A percentile compares a stretch with the other conserved stretches of the same genome.
Conservation (phyloP, 1,284 basidiomycete genomes). For the Pisolithus thermaeus region DNA sequence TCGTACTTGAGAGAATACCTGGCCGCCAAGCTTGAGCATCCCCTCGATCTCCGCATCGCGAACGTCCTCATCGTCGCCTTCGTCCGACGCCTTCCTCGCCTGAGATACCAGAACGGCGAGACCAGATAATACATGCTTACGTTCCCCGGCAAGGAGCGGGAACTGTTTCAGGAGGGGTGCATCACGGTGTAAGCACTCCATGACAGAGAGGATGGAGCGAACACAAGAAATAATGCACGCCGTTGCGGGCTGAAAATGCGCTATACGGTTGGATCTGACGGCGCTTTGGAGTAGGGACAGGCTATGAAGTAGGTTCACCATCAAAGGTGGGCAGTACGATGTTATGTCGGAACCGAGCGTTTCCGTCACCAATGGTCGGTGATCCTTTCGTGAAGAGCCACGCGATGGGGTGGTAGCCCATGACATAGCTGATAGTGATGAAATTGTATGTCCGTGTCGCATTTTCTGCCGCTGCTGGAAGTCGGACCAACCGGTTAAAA, state of each 20-base stretch:
- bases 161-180: constrained; percentile 66
- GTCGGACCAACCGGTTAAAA: not conserved
- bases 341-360: constrained; percentile 43
- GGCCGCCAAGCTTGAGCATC: constrained; percentile 70
- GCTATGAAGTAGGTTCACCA: constrained; percentile 77
- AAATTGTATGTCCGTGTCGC: constrained; percentile 45
- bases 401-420: constrained; percentile 46
- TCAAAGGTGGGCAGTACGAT: constrained; percentile 64
- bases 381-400: constrained; percentile 31
- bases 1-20: constrained; percentile 69
- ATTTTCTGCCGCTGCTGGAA: constrained; percentile 18
- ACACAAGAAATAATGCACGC: constrained; percentile 93
- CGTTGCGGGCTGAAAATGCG: constrained; percentile 80
- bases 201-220: constrained; percentile 79
- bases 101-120: constrained; percentile 83
- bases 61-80: constrained; percentile 40
- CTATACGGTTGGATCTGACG: constrained; percentile 67
- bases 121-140: constrained; percentile 78
- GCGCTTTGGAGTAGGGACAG: constrained; percentile 83
- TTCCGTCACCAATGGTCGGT: constrained; percentile 41
- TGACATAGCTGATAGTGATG: constrained; percentile 46
- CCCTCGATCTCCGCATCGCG: constrained; percentile 57
- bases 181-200: constrained; percentile 84
- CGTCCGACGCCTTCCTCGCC: constrained; percentile 72
- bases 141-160: constrained; percentile 66